Evolutionary conservation across 805 yeast species (phyloP), one percentile per base, ranked within the genome.

Genomic region (Tetrapisispora arboricola): DNA sequence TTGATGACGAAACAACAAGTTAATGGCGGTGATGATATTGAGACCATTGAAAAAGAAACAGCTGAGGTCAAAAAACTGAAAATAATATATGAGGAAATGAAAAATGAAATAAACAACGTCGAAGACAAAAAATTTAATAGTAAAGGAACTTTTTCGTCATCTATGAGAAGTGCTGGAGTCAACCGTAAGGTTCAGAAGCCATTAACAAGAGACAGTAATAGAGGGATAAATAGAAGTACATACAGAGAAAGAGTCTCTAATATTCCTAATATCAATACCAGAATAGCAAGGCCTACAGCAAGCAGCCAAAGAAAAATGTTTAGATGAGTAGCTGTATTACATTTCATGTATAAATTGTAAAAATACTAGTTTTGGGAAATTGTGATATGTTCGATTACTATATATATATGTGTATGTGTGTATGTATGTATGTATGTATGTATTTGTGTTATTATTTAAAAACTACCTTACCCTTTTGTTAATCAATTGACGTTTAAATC

Each of bases 1-100:
- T 54, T 75, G 16, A 61, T 76, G 46, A 64, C 65, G 39, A 70
- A 71, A 41, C 22, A 16, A n/a, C 42, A 39, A 22, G 5, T 1
- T 4, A 3, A 13, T 12, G 41, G 41, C 26, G 33, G 11, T 46
- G 40, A 46, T 57, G 51, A 55, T 47, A 39, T 55, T 47, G 38
- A 43, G 12, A 40, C 44, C 11, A 39, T 44, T 5, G 48, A 49
- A 28, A 43, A 33, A 30, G 51, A 51, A 35, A 38, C 25, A 10
- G 39, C 39, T 17, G 56, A 53, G 24, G 46, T 53, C 4, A 51
- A 49, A 24, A 41, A 41, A 16, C 41, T 57, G 32, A 53, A 46
- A 30, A 39, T 43, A 40, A 42, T 44, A 30, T 37, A 46, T 26
- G 46, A 41, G 24, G 42, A 24, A 35, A 44, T 44, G 42, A 43